Evolutionary conservation across 164 flowering plant genomes (phyloP).

Genomic region (Stephania yunnanensis): DNA sequence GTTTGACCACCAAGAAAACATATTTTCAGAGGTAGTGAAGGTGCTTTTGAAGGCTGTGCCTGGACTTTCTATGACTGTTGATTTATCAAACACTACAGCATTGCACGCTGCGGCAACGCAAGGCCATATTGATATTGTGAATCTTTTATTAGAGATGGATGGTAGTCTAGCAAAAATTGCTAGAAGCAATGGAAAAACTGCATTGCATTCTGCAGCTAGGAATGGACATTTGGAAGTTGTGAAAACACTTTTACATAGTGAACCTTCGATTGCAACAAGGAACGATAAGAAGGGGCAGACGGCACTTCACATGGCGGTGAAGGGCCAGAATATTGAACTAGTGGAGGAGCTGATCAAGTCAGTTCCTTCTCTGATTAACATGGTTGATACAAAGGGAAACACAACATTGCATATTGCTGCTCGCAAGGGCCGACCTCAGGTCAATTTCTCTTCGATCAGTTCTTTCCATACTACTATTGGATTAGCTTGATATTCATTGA

Average conservation of each 20-base stretch:
- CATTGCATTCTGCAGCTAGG: conserved; percentile 88
- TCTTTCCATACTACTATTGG: background rate
- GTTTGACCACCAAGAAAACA: background rate
- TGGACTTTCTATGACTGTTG: conserved; percentile 81
- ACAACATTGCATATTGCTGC: conserved; percentile 81
- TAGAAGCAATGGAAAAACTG: conserved; percentile 87
- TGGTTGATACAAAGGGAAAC: conserved; percentile 78
- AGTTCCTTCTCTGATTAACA: conserved; percentile 53
- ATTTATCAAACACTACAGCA: conserved; percentile 79
- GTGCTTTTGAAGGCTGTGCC: conserved; percentile 64
- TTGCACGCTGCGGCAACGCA: conserved; percentile 85
- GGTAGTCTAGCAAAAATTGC: conserved; percentile 67
- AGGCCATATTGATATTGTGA: conserved; percentile 71
- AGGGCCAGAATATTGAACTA: conserved; percentile 67
- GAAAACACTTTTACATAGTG: conserved; percentile 51
- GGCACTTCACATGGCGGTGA: conserved; percentile 96
- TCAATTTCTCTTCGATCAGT: conserved; percentile 11
- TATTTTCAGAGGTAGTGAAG: conserved; percentile 53
- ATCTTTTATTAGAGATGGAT: conserved; percentile 59
- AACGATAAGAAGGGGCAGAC: conserved; percentile 93
- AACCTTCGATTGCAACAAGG: conserved; percentile 52
- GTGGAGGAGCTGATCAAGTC: conserved; percentile 67
- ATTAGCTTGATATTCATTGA: too few relatives aligned
- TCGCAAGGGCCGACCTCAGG: conserved; percentile 82
- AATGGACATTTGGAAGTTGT: conserved; percentile 77